Conservation (phyloP, 1,139 yeast species). For the Lodderomyces jiufengensis region DNA sequence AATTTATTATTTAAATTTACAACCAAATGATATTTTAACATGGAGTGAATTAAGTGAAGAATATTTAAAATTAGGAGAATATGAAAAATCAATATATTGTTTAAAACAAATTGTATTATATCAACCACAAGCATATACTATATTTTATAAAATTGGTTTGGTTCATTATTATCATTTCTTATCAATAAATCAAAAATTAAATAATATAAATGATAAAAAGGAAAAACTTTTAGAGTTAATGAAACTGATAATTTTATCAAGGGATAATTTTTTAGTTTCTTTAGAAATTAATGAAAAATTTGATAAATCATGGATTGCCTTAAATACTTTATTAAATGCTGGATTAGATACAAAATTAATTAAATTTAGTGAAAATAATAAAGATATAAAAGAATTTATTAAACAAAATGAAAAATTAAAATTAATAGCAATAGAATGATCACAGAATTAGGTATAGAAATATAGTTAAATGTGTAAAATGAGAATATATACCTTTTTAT, state of each 20-base stretch:
- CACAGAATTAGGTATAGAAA: slow-evolving; percentile 14
- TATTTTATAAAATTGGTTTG: slow-evolving; percentile 60
- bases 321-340: slow-evolving; percentile 36
- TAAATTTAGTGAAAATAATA: slow-evolving; percentile 12
- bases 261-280: slow-evolving; percentile 61
- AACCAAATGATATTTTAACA: slow-evolving; percentile 70
- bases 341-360: slow-evolving; percentile 22
- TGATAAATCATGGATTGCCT: slow-evolving; percentile 75
- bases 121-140: slow-evolving; percentile 70
- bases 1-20: slow-evolving; percentile 45
- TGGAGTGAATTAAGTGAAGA: slow-evolving; percentile 75
- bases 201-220: slow-evolving; percentile 17
- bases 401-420: slow-evolving; percentile 21
- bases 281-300: slow-evolving; percentile 73
- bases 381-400: slow-evolving; percentile 23
- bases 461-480: slow-evolving; percentile 3
- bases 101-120: slow-evolving; percentile 66
- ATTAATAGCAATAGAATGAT: slow-evolving; percentile 20
- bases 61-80: slow-evolving; percentile 59
- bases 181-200: background rate
- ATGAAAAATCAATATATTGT: slow-evolving; percentile 63
- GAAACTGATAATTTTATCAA: slow-evolving; percentile 29
- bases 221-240: slow-evolving; percentile 23
- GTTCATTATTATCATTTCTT: slow-evolving; percentile 7
- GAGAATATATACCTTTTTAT: background rate